Evolutionary conservation across 305 asterid genomes (phyloP), one percentile per base, ranked within the genome.

Genomic region (Solanum hybrid): DNA sequence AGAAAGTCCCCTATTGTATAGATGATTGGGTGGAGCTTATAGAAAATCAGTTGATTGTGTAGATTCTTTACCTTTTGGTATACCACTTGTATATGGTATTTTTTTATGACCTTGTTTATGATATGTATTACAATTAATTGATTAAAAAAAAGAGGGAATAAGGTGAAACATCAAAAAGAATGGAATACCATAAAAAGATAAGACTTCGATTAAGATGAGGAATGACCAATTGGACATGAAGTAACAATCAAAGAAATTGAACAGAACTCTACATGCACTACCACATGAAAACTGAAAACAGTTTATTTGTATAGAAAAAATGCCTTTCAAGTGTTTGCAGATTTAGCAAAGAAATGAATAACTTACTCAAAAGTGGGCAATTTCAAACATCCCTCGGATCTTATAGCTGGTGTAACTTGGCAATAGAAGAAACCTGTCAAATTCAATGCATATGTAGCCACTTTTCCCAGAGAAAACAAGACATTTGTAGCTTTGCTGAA

Each of bases 371-470:
- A 89, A 89, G 91, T 90, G 81, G 96, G 95, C 91, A 94, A 91
- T 91, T 92, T 91, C 89, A 92, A 92, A 89, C 90, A 91, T 88
- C 95, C 96, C 66, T 93, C 98, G 10, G 93, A 91, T 90, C 91
- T 91, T 91, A 88, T 90, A 89, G 94, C 90, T 40, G 95, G 92
- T 85, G 95, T 90, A 86, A 93, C 94, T 94, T 94, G 96, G 88
- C 94, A 96, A 92, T 95, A 95, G 94, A 97, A 97, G 93, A 97
- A 94, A 69, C 98, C 98, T 85, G 99, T 95, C 93, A 97, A 92
- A 76, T 94, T 93, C 93, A 97, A 93, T 77, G 98, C 98, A 93
- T 97, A 96, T 77, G 96, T 92, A 88, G 99, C 99, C 95, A 95
- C 98, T 93, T 91, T 96, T 71, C 98, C 98, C 96, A 97, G 90